phyloP scores from a whole-genome alignment of 768 basidiomycete species.

The Steccherinum ochraceum region DNA sequence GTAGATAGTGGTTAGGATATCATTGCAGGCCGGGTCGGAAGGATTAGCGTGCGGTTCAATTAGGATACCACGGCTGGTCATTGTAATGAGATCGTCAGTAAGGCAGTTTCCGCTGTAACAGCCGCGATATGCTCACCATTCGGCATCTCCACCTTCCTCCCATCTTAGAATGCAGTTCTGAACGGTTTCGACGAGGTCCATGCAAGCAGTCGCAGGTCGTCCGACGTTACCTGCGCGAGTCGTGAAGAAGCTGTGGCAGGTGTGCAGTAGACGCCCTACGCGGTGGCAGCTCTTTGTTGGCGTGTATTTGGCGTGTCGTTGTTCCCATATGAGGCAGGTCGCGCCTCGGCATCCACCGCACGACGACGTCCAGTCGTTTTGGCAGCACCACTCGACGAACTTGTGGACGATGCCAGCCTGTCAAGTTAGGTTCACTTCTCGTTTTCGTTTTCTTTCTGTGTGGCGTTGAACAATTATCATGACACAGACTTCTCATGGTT shows the following conservation, averaged over 20 bases:
- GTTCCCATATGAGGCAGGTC: not conserved
- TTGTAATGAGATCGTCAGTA: too few relatives aligned
- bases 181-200: conserved; percentile 58
- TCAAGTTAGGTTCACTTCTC: too few relatives aligned
- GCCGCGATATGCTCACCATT: conserved; percentile 40
- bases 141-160: conserved; percentile 52
- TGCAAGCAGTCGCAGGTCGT: conserved; percentile 18
- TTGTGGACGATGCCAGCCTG: too few relatives aligned
- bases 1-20: conserved; percentile 60
- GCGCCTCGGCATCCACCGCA: not conserved
- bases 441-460: too few relatives aligned
- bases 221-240: not conserved
- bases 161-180: conserved; percentile 45
- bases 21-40: conserved; percentile 43
- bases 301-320: conserved; percentile 4
- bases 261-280: too few relatives aligned
- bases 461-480: too few relatives aligned
- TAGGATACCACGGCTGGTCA: conserved; percentile 57
- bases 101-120: not conserved
- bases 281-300: too few relatives aligned
- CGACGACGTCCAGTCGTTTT: too few relatives aligned
- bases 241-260: too few relatives aligned
- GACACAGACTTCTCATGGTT: too few relatives aligned
- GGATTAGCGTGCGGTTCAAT: conserved; percentile 54
- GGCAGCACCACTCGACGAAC: too few relatives aligned